A percentile compares a stretch with the other conserved stretches of the same genome.
phyloP scores from a whole-genome alignment of 2,329 filamentous ascomycete genomes.

The Pyrenochaeta sp. region DNA sequence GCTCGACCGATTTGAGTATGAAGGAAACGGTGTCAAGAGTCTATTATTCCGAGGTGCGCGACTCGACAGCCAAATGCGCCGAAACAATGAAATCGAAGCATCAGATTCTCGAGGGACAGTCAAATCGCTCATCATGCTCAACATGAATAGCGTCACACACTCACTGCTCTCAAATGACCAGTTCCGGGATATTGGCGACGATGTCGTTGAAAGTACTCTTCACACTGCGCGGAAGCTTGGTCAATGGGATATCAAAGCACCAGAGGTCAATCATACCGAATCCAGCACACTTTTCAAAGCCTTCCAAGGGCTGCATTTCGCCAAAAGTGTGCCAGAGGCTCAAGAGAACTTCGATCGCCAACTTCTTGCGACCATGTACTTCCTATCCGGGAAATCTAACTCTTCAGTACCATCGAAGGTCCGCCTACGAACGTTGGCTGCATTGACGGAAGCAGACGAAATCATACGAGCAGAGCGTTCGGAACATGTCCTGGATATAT shows the following conservation, averaged over 20 bases:
- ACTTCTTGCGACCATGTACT: conserved; percentile 56
- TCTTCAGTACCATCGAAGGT: conserved; percentile 34
- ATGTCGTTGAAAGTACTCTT: conserved; percentile 75
- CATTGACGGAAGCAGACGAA: conserved; percentile 83
- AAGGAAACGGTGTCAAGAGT: conserved; percentile 84
- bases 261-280: conserved; percentile 67
- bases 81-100: conserved; percentile 62
- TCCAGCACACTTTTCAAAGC: conserved; percentile 78
- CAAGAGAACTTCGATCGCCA: conserved; percentile 68
- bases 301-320: conserved; percentile 79
- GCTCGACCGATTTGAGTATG: conserved; percentile 84
- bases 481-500: conserved; percentile 67
- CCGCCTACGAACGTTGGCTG: conserved; percentile 62
- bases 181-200: conserved; percentile 63
- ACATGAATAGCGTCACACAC: conserved; percentile 84
- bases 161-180: conserved; percentile 76
- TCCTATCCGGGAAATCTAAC: conserved; percentile 32
- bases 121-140: conserved; percentile 78
- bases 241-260: conserved; percentile 88
- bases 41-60: conserved; percentile 90
- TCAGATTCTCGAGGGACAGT: conserved; percentile 74
- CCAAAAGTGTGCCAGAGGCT: conserved; percentile 63
- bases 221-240: conserved; percentile 82
- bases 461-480: conserved; percentile 68
- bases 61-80: conserved; percentile 82